Percentiles rank a stretch among this genome's conserved stretches.
Conservation (phyloP, 768 basidiomycete species). For the Tricholoma terreum region DNA sequence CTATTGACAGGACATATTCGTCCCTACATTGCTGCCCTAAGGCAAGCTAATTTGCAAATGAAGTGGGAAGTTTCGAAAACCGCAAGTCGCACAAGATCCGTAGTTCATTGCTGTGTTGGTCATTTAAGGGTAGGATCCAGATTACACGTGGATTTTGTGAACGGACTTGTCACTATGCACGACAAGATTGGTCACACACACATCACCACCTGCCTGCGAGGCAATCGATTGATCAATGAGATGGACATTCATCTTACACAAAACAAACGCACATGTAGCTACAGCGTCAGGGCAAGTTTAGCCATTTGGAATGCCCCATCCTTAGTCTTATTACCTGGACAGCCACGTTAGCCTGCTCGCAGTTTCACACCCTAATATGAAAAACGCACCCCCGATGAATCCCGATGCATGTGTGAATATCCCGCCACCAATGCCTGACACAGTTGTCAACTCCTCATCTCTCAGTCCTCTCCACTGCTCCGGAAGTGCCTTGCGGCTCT, state of each 20-base stretch:
- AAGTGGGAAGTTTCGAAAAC: not conserved
- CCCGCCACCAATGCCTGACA: slow-evolving; percentile 75
- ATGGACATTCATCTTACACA: not conserved
- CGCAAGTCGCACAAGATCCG: no score
- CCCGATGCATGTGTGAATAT: slow-evolving; percentile 96
- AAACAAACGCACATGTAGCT: slow-evolving; percentile 1
- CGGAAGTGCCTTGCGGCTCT: slow-evolving; percentile 88
- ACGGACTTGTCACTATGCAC: no score
- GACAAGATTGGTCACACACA: no score
- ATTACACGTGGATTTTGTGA: not conserved
- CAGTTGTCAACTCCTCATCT: slow-evolving; percentile 73
- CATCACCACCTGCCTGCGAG: not conserved
- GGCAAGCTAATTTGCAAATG: not conserved
- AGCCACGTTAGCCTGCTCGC: not conserved
- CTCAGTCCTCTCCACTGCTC: slow-evolving; percentile 91
- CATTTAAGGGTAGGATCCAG: not conserved
- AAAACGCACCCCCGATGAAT: slow-evolving; percentile 83
- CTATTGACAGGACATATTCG: not conserved
- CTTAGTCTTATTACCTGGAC: slow-evolving; percentile 80
- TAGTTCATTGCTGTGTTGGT: not conserved
- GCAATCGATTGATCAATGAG: not conserved
- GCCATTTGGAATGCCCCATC: slow-evolving; percentile 86
- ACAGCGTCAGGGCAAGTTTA: slow-evolving; percentile 54
- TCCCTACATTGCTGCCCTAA: not conserved
- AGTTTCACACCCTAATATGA: slow-evolving; percentile 5